Conservation (phyloP, 2,329 filamentous ascomycete genomes). For the Trichoderma lentiforme region DNA sequence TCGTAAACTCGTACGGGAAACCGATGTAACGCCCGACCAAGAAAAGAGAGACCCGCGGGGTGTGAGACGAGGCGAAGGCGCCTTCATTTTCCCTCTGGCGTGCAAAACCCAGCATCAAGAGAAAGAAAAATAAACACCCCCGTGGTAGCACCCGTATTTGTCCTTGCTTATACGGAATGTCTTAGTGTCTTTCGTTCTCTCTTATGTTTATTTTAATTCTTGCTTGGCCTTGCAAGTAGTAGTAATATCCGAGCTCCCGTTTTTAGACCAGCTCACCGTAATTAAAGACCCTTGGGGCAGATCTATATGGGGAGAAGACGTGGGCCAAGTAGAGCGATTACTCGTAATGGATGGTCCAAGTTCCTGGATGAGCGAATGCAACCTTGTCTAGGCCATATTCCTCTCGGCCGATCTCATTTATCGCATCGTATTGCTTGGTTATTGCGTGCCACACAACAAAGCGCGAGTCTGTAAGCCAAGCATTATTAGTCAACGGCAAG, state of each 20-base stretch:
- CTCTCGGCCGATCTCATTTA: not conserved
- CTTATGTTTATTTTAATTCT: not conserved
- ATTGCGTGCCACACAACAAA: not conserved
- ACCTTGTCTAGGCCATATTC: not conserved
- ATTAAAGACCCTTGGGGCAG: not conserved
- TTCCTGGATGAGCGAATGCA: not conserved
- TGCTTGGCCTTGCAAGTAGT: not conserved
- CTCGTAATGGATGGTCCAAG: not conserved
- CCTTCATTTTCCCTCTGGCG: not conserved
- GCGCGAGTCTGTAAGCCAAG: not conserved
- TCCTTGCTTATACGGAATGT: not conserved
- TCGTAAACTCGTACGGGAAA: not conserved
- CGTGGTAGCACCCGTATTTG: not conserved
- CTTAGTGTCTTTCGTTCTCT: not conserved
- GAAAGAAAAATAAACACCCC: not conserved
- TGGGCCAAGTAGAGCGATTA: not conserved
- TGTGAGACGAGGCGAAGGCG: not conserved
- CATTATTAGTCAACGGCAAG: not conserved
- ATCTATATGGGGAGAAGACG: not conserved
- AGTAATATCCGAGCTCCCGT: not conserved
- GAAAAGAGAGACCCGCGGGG: not conserved
- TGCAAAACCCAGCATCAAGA: not conserved
- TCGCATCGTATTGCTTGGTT: not conserved
- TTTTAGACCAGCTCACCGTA: not conserved
- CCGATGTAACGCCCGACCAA: not conserved